These are phyloP conservation scores for Hericium erinaceus DNA, from an alignment of 768 basidiomycete species.

Conservation along the genomic window DNA sequence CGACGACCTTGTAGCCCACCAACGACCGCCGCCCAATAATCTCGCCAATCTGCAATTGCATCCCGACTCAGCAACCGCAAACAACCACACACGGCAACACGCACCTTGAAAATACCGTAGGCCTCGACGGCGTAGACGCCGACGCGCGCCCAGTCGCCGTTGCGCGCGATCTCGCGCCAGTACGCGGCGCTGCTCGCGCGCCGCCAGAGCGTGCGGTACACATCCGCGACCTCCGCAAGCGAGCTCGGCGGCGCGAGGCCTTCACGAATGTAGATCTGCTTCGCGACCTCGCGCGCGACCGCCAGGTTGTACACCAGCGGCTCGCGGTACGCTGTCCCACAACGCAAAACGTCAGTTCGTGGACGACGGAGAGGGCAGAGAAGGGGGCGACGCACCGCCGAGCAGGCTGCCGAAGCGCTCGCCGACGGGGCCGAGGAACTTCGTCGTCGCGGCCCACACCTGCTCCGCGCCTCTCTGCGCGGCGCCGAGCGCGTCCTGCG, in stretches of 20 bases:
- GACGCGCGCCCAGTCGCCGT: conserved; percentile 59
- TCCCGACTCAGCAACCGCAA: neutral
- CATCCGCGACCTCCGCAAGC: conserved; percentile 39
- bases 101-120: conserved; percentile 82
- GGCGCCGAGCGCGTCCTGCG: conserved; percentile 52
- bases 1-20: conserved; percentile 61
- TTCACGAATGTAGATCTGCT: conserved; percentile 45
- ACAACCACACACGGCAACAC: conserved; percentile 11
- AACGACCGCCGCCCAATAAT: conserved; percentile 75
- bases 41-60: conserved; percentile 60
- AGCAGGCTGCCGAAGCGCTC: conserved; percentile 50
- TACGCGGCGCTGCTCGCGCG: conserved; percentile 49
- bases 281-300: conserved; percentile 62
- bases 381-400: conserved; percentile 31
- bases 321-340: conserved; percentile 56
- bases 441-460: conserved; percentile 41
- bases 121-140: conserved; percentile 77
- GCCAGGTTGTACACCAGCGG: conserved; percentile 72
- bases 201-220: conserved; percentile 58
- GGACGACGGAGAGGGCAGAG: neutral
- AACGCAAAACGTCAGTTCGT: too few species aligned
- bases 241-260: conserved; percentile 58
- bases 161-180: conserved; percentile 49
- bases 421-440: conserved; percentile 37
- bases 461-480: conserved; percentile 51